A percentile compares a stretch with the other conserved stretches of the same genome.
Conservation (phyloP, 169 alveolate species). For the Condylostoma magnum region DNA sequence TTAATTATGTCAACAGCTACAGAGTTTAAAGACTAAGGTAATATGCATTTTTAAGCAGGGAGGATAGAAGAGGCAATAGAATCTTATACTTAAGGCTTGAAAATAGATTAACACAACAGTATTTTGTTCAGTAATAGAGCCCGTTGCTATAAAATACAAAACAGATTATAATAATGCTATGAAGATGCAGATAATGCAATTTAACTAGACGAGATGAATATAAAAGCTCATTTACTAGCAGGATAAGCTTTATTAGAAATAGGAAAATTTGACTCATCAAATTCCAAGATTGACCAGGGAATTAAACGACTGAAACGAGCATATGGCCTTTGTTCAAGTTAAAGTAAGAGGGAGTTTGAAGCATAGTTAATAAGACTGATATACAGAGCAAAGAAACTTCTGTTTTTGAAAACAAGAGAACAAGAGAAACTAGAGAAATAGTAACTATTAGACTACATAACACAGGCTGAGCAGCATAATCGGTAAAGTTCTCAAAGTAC, state of each 20-base stretch:
- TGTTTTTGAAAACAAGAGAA: constrained; percentile 37
- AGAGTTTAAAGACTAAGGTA: constrained; percentile 31
- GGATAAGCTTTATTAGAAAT: constrained; percentile 47
- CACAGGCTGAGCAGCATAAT: not conserved
- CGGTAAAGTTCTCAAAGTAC: not conserved
- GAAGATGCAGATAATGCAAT: constrained; percentile 37
- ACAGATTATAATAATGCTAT: constrained; percentile 11
- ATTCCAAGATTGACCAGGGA: constrained; percentile 36
- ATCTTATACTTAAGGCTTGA: constrained; percentile 21
- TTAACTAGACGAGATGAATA: constrained; percentile 39
- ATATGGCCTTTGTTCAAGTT: constrained; percentile 35
- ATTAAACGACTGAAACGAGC: constrained; percentile 37
- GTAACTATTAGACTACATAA: not conserved
- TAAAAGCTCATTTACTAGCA: constrained; percentile 40
- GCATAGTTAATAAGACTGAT: constrained; percentile 24
- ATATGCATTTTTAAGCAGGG: constrained; percentile 13
- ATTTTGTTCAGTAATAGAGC: constrained; percentile 40
- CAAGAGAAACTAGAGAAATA: not conserved
- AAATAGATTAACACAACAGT: constrained; percentile 21
- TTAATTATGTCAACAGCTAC: not conserved
- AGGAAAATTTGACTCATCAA: constrained; percentile 29
- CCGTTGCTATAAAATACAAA: constrained; percentile 29
- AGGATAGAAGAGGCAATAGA: constrained; percentile 26
- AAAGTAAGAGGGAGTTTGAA: constrained; percentile 38
- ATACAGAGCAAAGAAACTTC: constrained; percentile 39